Conservation (phyloP, 1,139 yeast species). For the Pichia kudriavzevii region DNA sequence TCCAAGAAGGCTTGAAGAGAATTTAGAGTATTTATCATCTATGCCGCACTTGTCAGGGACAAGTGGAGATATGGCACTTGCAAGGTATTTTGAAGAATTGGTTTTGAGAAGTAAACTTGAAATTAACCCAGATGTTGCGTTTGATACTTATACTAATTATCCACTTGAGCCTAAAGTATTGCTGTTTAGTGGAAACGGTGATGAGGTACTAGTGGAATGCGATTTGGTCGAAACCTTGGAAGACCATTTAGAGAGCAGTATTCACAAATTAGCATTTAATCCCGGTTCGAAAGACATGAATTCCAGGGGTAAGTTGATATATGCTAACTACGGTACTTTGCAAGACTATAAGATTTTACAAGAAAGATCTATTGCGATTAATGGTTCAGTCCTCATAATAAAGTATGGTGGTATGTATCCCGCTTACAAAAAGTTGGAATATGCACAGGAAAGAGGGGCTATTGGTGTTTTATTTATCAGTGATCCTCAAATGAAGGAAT, state of each 20-base stretch:
- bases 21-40: slow-evolving; percentile 67
- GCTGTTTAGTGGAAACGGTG: slow-evolving; percentile 16
- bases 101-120: slow-evolving; percentile 52
- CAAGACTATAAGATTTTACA: slow-evolving; percentile 47
- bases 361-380: slow-evolving; percentile 31
- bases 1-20: slow-evolving; percentile 53
- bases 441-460: slow-evolving; percentile 47
- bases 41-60: slow-evolving; percentile 89
- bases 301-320: slow-evolving; percentile 44
- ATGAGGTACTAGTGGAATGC: slow-evolving; percentile 23
- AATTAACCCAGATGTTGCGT: slow-evolving; percentile 42
- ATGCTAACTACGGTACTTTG: slow-evolving; percentile 57
- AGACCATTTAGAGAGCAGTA: slow-evolving; percentile 13
- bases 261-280: slow-evolving; percentile 43
- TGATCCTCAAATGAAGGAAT: slow-evolving; percentile 29
- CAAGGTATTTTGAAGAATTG: slow-evolving; percentile 53
- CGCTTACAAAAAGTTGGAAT: slow-evolving; percentile 44
- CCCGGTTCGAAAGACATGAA: slow-evolving; percentile 61
- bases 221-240: slow-evolving; percentile 23
- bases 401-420: slow-evolving; percentile 35
- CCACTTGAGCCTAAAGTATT: slow-evolving; percentile 31
- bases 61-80: slow-evolving; percentile 68
- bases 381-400: slow-evolving; percentile 48
- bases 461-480: slow-evolving; percentile 50
- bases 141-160: slow-evolving; percentile 55